Conservation (phyloP, 2,329 filamentous ascomycete species). For the Rhexocercosporidium sp. region DNA sequence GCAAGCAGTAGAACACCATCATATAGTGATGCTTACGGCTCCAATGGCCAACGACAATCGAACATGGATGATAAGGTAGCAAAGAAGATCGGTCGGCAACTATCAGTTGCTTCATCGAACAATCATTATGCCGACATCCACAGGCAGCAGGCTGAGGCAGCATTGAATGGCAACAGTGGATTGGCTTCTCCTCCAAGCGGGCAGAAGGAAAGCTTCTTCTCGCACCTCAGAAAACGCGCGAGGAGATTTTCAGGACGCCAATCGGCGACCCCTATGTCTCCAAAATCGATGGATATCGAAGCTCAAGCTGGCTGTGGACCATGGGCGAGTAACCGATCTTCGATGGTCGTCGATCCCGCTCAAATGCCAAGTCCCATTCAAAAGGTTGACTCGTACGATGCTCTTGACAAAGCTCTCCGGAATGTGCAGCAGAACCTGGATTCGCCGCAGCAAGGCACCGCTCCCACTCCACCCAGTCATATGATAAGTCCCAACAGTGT, state of each 20-base stretch:
- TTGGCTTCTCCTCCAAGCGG: slow-evolving; percentile 77
- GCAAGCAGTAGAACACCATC: slow-evolving; percentile 69
- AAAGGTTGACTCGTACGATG: slow-evolving; percentile 63
- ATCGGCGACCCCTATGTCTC: slow-evolving; percentile 74
- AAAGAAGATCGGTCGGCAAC: slow-evolving; percentile 94
- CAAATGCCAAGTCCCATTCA: slow-evolving; percentile 54
- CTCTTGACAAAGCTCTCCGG: slow-evolving; percentile 62
- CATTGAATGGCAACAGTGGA: slow-evolving; percentile 80
- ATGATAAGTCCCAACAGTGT: slow-evolving; percentile 55
- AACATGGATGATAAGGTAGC: slow-evolving; percentile 66
- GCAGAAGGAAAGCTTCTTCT: slow-evolving; percentile 97
- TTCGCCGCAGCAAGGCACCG: slow-evolving; percentile 41
- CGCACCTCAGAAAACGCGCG: slow-evolving; percentile 91
- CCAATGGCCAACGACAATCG: slow-evolving; percentile 46
- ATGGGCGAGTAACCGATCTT: slow-evolving; percentile 86
- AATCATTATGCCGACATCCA: slow-evolving; percentile 93
- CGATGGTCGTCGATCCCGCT: slow-evolving; percentile 71
- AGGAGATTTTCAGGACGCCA: slow-evolving; percentile 91
- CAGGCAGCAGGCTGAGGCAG: slow-evolving; percentile 87
- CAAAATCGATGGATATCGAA: slow-evolving; percentile 84
- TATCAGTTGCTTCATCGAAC: slow-evolving; percentile 89
- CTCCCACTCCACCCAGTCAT: slow-evolving; percentile 59
- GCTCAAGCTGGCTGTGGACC: slow-evolving; percentile 91
- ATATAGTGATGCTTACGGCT: slow-evolving; percentile 54
- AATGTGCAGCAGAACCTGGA: slow-evolving; percentile 59